Evolutionary conservation across 2,329 filamentous ascomycete genomes (phyloP).

Genomic region (Colletotrichum lentis): DNA sequence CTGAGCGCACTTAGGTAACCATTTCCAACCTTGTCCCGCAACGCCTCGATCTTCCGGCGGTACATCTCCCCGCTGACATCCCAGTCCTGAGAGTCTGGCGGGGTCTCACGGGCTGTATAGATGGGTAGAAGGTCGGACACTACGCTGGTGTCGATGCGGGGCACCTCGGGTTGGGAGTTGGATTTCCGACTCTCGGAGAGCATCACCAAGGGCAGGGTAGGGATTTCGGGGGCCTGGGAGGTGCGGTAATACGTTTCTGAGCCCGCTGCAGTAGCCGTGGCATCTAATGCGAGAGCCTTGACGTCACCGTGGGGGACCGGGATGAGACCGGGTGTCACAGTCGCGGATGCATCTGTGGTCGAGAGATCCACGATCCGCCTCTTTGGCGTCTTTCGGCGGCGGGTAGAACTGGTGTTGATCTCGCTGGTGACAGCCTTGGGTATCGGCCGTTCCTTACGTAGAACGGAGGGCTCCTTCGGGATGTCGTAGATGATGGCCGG

Average conservation of each 20-base stretch:
- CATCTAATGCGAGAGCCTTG: constrained; percentile 27
- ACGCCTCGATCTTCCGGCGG: constrained; percentile 84
- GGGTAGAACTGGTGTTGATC: constrained; percentile 64
- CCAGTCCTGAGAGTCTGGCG: constrained; percentile 62
- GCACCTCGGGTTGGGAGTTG: constrained; percentile 46
- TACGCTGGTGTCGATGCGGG: constrained; percentile 51
- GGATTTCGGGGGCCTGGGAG: constrained; percentile 53
- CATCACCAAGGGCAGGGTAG: constrained; percentile 44
- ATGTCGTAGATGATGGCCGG: constrained; percentile 65
- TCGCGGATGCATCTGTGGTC: constrained; percentile 54
- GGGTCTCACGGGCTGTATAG: constrained; percentile 46
- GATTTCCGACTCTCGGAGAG: constrained; percentile 48
- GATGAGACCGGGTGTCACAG: constrained; percentile 25
- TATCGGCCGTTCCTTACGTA: constrained; percentile 67
- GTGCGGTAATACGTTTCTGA: constrained; percentile 54
- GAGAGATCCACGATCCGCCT: constrained; percentile 72
- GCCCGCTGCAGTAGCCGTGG: constrained; percentile 31
- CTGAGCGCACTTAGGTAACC: constrained; percentile 87
- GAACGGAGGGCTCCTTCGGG: constrained; percentile 58
- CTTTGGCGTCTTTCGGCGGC: constrained; percentile 68
- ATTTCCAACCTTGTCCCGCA: constrained; percentile 85
- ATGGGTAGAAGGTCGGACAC: constrained; percentile 47
- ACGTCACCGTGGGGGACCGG: constrained; percentile 14
- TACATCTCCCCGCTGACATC: constrained; percentile 79
- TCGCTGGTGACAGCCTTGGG: constrained; percentile 65